Percentiles rank a stretch among this genome's conserved stretches.
Conservation (phyloP, 148 eudicot genomes). For the Vaccinium corymbosum region DNA sequence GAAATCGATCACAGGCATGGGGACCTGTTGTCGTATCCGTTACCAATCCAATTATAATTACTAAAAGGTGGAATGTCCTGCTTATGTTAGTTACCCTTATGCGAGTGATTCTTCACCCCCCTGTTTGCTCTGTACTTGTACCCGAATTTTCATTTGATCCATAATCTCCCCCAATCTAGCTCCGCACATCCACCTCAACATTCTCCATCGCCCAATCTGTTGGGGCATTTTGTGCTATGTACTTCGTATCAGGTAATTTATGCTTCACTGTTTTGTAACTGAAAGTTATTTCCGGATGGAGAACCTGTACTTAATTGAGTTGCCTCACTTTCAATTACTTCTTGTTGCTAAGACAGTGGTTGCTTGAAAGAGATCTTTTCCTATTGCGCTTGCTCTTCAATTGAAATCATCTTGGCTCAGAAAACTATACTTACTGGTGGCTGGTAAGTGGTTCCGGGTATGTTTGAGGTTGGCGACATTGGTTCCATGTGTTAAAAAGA, state of each 20-base stretch:
- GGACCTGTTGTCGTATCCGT: neutral
- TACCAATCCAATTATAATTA: neutral
- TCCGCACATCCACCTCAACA: neutral
- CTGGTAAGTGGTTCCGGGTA: neutral
- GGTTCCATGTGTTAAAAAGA: neutral
- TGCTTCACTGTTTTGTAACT: neutral
- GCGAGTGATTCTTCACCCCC: neutral
- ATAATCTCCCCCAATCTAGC: neutral
- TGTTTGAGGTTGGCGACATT: neutral
- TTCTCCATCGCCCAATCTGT: too few relatives aligned
- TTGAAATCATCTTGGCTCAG: neutral
- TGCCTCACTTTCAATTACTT: neutral
- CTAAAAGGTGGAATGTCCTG: neutral
- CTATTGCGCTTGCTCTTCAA: neutral
- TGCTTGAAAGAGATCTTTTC: neutral
- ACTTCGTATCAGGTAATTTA: neutral
- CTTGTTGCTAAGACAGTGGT: neutral
- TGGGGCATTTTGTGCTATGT: neutral
- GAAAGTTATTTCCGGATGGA: neutral
- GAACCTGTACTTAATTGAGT: neutral
- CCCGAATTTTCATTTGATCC: neutral
- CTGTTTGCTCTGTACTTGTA: neutral
- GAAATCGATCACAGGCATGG: neutral
- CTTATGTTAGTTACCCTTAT: neutral
- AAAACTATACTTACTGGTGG: neutral